Percentiles rank a stretch among this genome's conserved stretches.
Evolutionary conservation across 129 eudicot species (phyloP).

Genomic region (Smallanthus sonchifolius): DNA sequence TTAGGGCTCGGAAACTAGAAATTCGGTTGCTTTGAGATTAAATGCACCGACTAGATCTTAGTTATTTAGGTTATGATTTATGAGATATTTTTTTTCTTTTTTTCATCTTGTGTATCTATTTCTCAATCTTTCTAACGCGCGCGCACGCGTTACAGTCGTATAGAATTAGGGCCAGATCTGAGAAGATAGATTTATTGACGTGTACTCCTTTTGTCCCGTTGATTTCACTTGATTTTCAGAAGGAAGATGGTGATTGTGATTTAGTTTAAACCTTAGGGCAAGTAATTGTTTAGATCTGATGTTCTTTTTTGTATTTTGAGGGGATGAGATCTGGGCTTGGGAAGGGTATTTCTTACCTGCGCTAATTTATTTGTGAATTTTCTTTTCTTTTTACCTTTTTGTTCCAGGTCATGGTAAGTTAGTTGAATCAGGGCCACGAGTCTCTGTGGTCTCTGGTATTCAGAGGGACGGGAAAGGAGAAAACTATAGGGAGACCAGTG

Average conservation of each 20-base stretch:
- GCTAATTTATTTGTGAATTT: slow-evolving; percentile 11
- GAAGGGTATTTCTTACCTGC: slow-evolving; percentile 7
- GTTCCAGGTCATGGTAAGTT: slow-evolving; percentile 46
- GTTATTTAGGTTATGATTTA: not conserved
- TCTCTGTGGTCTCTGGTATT: slow-evolving; percentile 32
- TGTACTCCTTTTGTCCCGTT: not conserved
- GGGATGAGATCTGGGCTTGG: slow-evolving; percentile 11
- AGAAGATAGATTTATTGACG: slow-evolving; percentile 9
- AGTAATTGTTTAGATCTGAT: slow-evolving; percentile 35
- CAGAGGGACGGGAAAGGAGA: slow-evolving; percentile 60
- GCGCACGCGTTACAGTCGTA: not conserved
- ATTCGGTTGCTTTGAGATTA: slow-evolving; percentile 15
- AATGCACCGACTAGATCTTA: not conserved
- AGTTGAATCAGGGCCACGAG: slow-evolving; percentile 40
- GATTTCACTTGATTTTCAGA: not conserved
- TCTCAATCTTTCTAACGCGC: not conserved
- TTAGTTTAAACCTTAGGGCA: not conserved
- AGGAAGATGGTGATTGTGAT: not conserved
- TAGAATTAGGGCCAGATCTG: slow-evolving; percentile 44
- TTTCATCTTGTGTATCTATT: slow-evolving; percentile 1
- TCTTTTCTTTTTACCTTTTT: slow-evolving; percentile 15
- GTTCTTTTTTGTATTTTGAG: not conserved
- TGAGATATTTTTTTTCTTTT: not conserved
- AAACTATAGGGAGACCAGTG: slow-evolving; percentile 40
- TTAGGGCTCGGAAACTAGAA: slow-evolving; percentile 1